Evolutionary conservation across 2,329 filamentous ascomycete species (phyloP), one percentile per base, ranked within the genome.

Genomic region (Ambrosiella beaveri): DNA sequence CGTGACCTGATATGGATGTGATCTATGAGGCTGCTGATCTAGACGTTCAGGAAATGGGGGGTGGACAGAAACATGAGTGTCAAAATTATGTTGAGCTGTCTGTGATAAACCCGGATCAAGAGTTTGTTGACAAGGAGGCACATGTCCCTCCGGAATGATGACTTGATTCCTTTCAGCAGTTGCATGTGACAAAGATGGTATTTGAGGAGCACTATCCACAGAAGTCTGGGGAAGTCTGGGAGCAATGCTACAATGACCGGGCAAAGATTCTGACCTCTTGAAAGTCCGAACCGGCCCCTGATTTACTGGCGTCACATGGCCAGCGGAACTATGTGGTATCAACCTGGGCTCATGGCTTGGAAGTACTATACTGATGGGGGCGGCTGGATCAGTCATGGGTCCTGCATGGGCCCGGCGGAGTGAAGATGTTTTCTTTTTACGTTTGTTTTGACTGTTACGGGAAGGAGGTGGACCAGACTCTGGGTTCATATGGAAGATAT

Each of bases 261-360:
- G 47, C n/a, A 51, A 11, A 51, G 47, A 51, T n/a, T 51, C 47
- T 11, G 47, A 51, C 12, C 47, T 35, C 13, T 37, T 15, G 9
- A 51, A 8, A 35, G 47, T 51, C 8, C 47, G 15, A 19, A 27
- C 27, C 6, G 19, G 47, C 9, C 27, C 17, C 9, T 51, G 47
- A 11, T 27, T 51, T 1, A 47, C n/a, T 59, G 74, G 73, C 11
- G 71, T 68, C 2, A 35, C 13, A n/a, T 51, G 27, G 2, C 47
- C 47, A 3, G 47, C 3, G 2, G 47, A 51, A 19, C 47, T 51
- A 19, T 51, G 47, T 7, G 47, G 47, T 7, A 51, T 36, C 6
- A 36, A 51, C 6, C 7, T 15, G 17, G 47, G 47, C 27, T 51
- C 47, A 36, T 11, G 6, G 1, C 8, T 7, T 11, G 2, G 11